Percentiles rank a stretch among this genome's conserved stretches.
phyloP scores from a whole-genome alignment of 106 monocot genomes.

The Allium cepa region DNA sequence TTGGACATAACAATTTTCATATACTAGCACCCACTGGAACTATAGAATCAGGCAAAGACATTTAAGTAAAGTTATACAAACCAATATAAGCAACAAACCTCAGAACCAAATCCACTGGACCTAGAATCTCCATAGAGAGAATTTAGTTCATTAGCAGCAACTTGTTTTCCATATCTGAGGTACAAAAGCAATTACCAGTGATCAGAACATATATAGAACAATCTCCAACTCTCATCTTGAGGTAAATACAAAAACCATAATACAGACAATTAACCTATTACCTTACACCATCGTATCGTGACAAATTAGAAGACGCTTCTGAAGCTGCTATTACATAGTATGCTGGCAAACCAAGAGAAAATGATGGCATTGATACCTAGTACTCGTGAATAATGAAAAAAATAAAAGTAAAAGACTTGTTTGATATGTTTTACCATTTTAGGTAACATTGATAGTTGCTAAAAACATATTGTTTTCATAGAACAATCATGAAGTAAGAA shows the following conservation, averaged over 20 bases:
- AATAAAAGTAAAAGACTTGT: conserved; percentile 1
- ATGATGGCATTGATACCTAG: conserved; percentile 89
- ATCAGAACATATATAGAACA: background rate
- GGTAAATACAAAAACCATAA: background rate
- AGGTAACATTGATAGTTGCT: too few relatives aligned
- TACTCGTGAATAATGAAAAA: conserved; percentile 8
- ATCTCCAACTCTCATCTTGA: background rate
- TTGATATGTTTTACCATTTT: too few relatives aligned
- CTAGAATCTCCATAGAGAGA: conserved; percentile 77
- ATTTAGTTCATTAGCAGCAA: conserved; percentile 55
- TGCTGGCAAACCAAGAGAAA: conserved; percentile 91
- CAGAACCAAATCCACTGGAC: conserved; percentile 73
- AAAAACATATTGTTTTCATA: too few relatives aligned
- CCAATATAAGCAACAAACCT: conserved; percentile 28
- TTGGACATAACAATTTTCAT: too few relatives aligned
- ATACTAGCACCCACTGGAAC: too few relatives aligned
- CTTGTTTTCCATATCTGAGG: conserved; percentile 78
- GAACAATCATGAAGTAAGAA: background rate
- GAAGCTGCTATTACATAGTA: conserved; percentile 94
- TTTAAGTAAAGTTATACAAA: too few relatives aligned
- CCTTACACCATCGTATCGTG: conserved; percentile 98
- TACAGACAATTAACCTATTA: conserved; percentile 17
- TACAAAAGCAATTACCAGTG: background rate
- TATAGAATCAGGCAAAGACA: too few relatives aligned
- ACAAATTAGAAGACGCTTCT: conserved; percentile 96